Evolutionary conservation across 1,139 yeast species (phyloP).

Genomic region (Debaryomycetaceae sp.): DNA sequence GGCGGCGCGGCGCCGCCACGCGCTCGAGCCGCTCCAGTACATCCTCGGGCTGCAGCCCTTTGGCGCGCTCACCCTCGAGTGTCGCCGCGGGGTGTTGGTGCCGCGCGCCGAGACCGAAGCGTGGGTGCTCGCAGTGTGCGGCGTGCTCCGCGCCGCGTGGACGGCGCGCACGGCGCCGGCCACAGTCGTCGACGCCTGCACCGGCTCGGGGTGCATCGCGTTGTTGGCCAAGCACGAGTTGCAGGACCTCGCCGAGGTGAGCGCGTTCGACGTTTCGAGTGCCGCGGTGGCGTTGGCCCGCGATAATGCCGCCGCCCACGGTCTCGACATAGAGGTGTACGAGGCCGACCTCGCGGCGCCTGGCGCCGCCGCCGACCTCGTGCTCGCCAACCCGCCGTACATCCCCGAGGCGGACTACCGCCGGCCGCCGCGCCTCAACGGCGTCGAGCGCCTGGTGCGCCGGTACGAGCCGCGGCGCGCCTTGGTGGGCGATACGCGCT

Average conservation of each 20-base stretch:
- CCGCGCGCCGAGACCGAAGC: slow-evolving; percentile 98
- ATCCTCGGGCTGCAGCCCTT: slow-evolving; percentile 85
- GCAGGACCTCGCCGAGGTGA: slow-evolving; percentile 11
- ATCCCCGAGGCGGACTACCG: slow-evolving; percentile 49
- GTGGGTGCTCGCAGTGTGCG: slow-evolving; percentile 49
- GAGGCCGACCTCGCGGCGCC: slow-evolving; percentile 20
- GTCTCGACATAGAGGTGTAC: slow-evolving; percentile 2
- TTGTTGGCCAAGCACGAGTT: slow-evolving; percentile 42
- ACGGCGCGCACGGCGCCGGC: slow-evolving; percentile 11
- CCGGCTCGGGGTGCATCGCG: slow-evolving; percentile 90
- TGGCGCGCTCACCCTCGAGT: slow-evolving; percentile 58
- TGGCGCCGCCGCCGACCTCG: slow-evolving; percentile 33
- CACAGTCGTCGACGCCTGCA: slow-evolving; percentile 66
- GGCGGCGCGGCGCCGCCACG: slow-evolving; percentile 37
- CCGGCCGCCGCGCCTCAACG: slow-evolving; percentile 23
- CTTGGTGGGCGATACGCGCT: slow-evolving; percentile 68
- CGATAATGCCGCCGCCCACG: slow-evolving; percentile 31
- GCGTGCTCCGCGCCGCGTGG: slow-evolving; percentile 15
- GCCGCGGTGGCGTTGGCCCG: slow-evolving; percentile 49
- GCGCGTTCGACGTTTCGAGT: slow-evolving; percentile 51
- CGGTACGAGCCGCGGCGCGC: slow-evolving; percentile 75
- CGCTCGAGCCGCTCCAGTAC: slow-evolving; percentile 71
- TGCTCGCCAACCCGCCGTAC: slow-evolving; percentile 90
- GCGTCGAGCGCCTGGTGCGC: slow-evolving; percentile 58
- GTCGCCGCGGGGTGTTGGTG: slow-evolving; percentile 66